Evolutionary conservation across 768 basidiomycete genomes (phyloP).

Genomic region (Russula vinacea): DNA sequence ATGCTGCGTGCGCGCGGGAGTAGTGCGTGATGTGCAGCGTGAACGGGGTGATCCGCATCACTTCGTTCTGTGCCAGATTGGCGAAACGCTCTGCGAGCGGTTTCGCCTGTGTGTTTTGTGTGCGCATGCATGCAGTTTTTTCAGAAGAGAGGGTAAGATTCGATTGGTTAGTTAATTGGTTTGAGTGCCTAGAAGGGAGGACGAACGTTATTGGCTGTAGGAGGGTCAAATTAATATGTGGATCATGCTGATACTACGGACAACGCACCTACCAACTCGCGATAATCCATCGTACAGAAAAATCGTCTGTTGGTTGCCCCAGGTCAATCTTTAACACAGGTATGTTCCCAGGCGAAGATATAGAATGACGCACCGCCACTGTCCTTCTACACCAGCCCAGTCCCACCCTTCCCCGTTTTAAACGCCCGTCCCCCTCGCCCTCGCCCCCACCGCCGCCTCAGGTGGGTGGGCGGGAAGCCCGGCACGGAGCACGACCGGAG

Average conservation of each 20-base stretch:
- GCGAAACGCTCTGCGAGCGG: slow-evolving; percentile 35
- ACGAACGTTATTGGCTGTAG: slow-evolving; percentile 43
- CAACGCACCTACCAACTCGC: slow-evolving; percentile 49
- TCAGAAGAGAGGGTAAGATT: too few species aligned
- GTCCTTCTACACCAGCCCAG: slow-evolving; percentile 55
- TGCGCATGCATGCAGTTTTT: too few species aligned
- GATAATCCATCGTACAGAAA: slow-evolving; percentile 59
- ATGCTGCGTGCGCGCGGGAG: slow-evolving; percentile 31
- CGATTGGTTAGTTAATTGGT: too few species aligned
- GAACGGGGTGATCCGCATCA: slow-evolving; percentile 53
- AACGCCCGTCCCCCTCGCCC: not conserved
- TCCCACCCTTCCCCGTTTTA: slow-evolving; percentile 48
- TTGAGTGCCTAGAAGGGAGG: not conserved
- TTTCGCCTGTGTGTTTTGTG: slow-evolving; percentile 7
- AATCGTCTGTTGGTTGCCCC: slow-evolving; percentile 42
- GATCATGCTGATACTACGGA: not conserved
- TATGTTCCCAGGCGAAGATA: not conserved
- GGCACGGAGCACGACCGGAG: slow-evolving; percentile 35
- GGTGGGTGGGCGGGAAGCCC: slow-evolving; percentile 16
- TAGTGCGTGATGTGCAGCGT: slow-evolving; percentile 40
- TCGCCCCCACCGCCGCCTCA: not conserved
- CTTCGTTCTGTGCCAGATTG: slow-evolving; percentile 41
- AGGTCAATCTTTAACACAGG: not conserved
- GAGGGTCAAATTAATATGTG: not conserved
- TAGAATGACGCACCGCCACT: slow-evolving; percentile 47